phyloP scores from a whole-genome alignment of 1,284 basidiomycete species.

The Papiliotrema fonsecae region DNA sequence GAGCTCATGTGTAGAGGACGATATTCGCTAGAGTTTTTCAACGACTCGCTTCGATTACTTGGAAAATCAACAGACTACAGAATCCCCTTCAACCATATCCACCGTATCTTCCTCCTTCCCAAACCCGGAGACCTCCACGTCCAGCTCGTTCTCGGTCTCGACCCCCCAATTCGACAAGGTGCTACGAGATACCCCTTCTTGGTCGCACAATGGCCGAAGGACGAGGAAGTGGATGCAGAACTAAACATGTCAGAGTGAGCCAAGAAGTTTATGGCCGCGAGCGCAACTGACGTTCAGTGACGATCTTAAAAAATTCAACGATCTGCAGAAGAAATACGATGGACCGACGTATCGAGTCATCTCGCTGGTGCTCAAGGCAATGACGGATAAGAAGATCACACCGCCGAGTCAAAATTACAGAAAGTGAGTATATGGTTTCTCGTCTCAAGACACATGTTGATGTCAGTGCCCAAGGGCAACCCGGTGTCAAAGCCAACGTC shows the following conservation, averaged over 20 bases:
- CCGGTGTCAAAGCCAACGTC: conserved; percentile 84
- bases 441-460: conserved; percentile 3
- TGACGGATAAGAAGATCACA: conserved; percentile 87
- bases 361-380: conserved; percentile 85
- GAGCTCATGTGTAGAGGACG: conserved; percentile 60
- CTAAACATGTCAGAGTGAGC: conserved; percentile 86
- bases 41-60: conserved; percentile 84
- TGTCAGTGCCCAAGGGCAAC: conserved; percentile 50
- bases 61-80: conserved; percentile 99
- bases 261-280: background rate
- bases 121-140: conserved; percentile 93
- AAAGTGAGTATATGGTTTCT: conserved; percentile 63
- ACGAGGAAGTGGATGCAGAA: conserved; percentile 95
- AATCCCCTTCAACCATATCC: conserved; percentile 85
- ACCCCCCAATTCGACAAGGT: conserved; percentile 92
- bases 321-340: conserved; percentile 56
- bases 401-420: conserved; percentile 69
- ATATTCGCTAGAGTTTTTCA: conserved; percentile 98
- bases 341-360: conserved; percentile 95
- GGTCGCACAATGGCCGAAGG: conserved; percentile 94
- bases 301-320: conserved; percentile 51
- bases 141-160: conserved; percentile 85
- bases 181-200: conserved; percentile 97
- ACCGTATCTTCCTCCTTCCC: conserved; percentile 85
- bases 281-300: conserved; percentile 25